phyloP scores from a whole-genome alignment of 2,329 filamentous ascomycete genomes.

The Xylariaceae sp. region DNA sequence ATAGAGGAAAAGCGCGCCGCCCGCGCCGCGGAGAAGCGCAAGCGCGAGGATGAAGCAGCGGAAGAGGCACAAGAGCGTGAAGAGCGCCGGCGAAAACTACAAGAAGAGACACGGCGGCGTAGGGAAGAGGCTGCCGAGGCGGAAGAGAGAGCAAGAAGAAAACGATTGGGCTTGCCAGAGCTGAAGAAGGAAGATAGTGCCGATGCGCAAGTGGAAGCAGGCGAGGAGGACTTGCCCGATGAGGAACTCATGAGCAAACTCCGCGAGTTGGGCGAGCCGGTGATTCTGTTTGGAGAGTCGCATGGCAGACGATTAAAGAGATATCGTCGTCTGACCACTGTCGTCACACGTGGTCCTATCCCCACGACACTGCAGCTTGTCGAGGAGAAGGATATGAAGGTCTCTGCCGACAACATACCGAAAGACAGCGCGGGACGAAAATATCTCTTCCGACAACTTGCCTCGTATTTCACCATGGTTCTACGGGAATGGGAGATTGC shows the following conservation, averaged over 20 bases:
- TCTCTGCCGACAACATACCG: slow-evolving; percentile 58
- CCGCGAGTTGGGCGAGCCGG: slow-evolving; percentile 70
- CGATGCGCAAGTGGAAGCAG: slow-evolving; percentile 39
- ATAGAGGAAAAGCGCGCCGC: slow-evolving; percentile 70
- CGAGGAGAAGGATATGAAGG: slow-evolving; percentile 84
- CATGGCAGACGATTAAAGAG: slow-evolving; percentile 67
- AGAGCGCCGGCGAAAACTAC: slow-evolving; percentile 77
- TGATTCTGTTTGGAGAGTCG: slow-evolving; percentile 75
- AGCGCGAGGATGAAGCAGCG: slow-evolving; percentile 81
- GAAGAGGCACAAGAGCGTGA: slow-evolving; percentile 67
- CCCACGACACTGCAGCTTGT: slow-evolving; percentile 80
- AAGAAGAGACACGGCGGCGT: slow-evolving; percentile 71
- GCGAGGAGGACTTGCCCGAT: slow-evolving; percentile 64
- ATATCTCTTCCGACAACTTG: slow-evolving; percentile 82
- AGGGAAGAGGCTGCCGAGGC: slow-evolving; percentile 71
- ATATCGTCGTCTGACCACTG: slow-evolving; percentile 63
- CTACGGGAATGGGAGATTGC: slow-evolving; percentile 81
- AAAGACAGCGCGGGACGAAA: slow-evolving; percentile 63
- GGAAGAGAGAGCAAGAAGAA: slow-evolving; percentile 70
- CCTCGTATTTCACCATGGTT: slow-evolving; percentile 96
- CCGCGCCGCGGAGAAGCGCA: slow-evolving; percentile 74
- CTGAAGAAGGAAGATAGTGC: slow-evolving; percentile 38
- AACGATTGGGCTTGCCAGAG: slow-evolving; percentile 77
- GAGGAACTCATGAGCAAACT: slow-evolving; percentile 68
- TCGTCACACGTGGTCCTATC: slow-evolving; percentile 73